These are phyloP conservation scores for Irpex lacteus DNA, from an alignment of 1,284 basidiomycete genomes.

Conservation along the genomic window DNA sequence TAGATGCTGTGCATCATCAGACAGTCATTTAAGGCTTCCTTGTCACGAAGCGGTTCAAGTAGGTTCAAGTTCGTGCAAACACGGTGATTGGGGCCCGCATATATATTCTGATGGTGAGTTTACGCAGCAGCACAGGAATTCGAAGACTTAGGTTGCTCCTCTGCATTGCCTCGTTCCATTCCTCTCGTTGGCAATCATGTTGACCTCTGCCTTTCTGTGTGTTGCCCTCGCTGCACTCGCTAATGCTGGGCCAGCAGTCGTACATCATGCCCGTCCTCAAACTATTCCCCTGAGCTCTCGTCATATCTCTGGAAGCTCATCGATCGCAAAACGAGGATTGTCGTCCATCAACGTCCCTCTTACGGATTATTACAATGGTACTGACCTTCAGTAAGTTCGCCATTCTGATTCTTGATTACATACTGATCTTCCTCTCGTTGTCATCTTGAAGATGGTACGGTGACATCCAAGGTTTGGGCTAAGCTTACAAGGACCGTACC, in stretches of 20 bases:
- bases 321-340: slow-evolving; percentile 30
- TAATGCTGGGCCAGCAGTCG: neutral
- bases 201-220: neutral
- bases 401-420: slow-evolving; percentile 6
- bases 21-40: too few relatives aligned
- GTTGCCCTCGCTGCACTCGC: neutral
- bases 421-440: neutral
- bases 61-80: neutral
- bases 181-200: neutral
- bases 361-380: slow-evolving; percentile 50
- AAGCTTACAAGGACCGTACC: neutral
- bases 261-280: slow-evolving; percentile 9
- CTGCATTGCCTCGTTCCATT: neutral
- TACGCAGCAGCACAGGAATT: too few relatives aligned
- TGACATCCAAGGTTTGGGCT: slow-evolving; percentile 31
- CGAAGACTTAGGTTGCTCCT: too few relatives aligned
- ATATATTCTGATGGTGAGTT: neutral
- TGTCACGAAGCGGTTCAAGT: neutral
- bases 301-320: slow-evolving; percentile 22
- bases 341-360: slow-evolving; percentile 41
- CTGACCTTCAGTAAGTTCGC: slow-evolving; percentile 46
- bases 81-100: neutral
- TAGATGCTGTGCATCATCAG: too few relatives aligned
- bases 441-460: slow-evolving; percentile 43
- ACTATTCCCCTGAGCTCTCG: slow-evolving; percentile 39